Evolutionary conservation across 139 green algal genomes (phyloP), one percentile per base, ranked within the genome.

Genomic region (Tetraselmis chui): DNA sequence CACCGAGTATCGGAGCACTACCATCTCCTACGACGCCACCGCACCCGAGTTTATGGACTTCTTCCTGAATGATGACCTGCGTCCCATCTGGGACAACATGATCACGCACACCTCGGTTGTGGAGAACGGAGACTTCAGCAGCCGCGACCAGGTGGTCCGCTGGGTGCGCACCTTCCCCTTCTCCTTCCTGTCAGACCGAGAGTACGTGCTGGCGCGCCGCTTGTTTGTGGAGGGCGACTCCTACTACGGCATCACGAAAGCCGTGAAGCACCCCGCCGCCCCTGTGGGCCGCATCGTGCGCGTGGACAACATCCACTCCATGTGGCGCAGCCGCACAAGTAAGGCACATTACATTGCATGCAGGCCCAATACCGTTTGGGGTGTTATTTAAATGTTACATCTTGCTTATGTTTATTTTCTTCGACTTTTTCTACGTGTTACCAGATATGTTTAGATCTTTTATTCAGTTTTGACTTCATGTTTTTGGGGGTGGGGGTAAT

Each of bases 91-190:
- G 93, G 92, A 93, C 31, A 87, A 77, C 74, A 76, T 67, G 18
- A 32, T 67, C 29, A 59, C 84, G 22, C 31, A 75, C 22, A 24
- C 30, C 23, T 28, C 84, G 31, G 45, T 92, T 28, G 31, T 95
- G 74, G 88, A 93, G 84, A 81, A 76, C 23, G 90, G 84, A 26
- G 29, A 83, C 2, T 2, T 79, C 0, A 26, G 81, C 23, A 29
- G 89, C 75, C 86, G 94, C 0, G 91, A 91, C 79, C 89, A 95
- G 83, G 93, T 98, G 31, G 94, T 98, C 79, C 89, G 91, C 84
- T 98, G 94, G 94, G 76, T 94, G 1, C 88, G 94, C 30, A 91
- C 90, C 77, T 98, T 98, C 84, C 94, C 94, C 76, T 97, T 98
- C 84, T 86, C 88, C 82, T 97, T 97, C 87, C 87, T 98, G 32